phyloP scores from a whole-genome alignment of 169 alveolate species.

The Eimeria sp. region DNA sequence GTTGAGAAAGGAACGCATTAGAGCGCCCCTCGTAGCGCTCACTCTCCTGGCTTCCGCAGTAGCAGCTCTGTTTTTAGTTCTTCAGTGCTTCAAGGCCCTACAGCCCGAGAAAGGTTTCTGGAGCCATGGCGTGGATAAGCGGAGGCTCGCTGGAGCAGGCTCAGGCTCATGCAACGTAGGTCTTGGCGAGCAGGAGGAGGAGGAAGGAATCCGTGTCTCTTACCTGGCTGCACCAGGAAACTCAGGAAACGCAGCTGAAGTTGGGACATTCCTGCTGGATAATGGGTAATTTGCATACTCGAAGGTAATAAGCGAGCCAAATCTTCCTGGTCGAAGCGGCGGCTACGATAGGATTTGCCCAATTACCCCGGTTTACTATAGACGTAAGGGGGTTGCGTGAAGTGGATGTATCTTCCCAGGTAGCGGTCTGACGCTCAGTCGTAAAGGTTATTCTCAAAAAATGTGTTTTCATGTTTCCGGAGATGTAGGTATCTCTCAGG shows the following conservation, averaged over 20 bases:
- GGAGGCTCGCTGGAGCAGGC: neutral
- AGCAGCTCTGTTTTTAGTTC: neutral
- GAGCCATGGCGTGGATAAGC: neutral
- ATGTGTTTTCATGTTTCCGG: no score
- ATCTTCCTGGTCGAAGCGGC: neutral
- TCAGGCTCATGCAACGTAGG: neutral
- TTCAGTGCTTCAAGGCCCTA: neutral
- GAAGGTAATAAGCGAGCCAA: no score
- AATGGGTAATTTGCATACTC: neutral
- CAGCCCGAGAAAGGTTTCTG: no score
- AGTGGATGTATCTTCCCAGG: no score
- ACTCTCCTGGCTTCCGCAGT: neutral
- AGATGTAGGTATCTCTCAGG: no score
- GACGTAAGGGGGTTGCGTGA: no score
- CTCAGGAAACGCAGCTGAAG: neutral
- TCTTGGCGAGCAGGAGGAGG: neutral
- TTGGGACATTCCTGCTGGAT: neutral
- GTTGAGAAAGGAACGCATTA: neutral
- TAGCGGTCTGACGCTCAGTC: no score
- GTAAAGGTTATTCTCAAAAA: no score
- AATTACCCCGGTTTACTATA: no score
- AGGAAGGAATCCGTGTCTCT: neutral
- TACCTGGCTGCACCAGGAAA: no score
- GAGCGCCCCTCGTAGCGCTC: neutral
- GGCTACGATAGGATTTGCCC: neutral